Conservation (phyloP, 2,329 filamentous ascomycete species). For the Tolypocladium inflatum region DNA sequence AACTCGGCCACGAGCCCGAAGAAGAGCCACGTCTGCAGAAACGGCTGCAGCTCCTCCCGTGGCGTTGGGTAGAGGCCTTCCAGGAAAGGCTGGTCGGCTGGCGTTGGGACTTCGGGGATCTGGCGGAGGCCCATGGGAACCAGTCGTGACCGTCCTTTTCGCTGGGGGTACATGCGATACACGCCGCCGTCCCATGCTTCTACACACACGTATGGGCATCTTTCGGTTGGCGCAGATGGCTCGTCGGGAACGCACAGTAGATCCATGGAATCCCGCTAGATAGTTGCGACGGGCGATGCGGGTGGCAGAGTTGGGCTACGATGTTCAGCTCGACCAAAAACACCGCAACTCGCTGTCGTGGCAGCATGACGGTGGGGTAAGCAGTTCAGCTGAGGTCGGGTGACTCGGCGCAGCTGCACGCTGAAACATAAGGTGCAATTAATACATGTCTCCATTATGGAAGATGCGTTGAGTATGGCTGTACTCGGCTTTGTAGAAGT, state of each 20-base stretch:
- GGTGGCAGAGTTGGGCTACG: neutral
- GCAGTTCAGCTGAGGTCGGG: neutral
- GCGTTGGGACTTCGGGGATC: neutral
- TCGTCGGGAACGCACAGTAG: slow-evolving; percentile 9
- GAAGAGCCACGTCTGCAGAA: slow-evolving; percentile 23
- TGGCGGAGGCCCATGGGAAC: slow-evolving; percentile 4
- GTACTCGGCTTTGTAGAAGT: too few species aligned
- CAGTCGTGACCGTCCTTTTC: slow-evolving; percentile 6
- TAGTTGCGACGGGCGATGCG: neutral
- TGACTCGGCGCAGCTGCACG: too few species aligned
- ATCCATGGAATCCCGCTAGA: slow-evolving; percentile 7
- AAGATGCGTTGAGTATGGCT: too few species aligned
- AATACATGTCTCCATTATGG: too few species aligned
- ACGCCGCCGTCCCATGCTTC: slow-evolving; percentile 15
- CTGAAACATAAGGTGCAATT: too few species aligned
- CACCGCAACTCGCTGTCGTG: neutral
- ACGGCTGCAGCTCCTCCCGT: slow-evolving; percentile 11
- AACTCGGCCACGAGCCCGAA: slow-evolving; percentile 21
- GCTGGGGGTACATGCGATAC: slow-evolving; percentile 14
- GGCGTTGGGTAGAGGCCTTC: slow-evolving; percentile 11
- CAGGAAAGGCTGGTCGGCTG: slow-evolving; percentile 3
- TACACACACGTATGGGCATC: slow-evolving; percentile 12
- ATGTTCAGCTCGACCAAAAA: neutral
- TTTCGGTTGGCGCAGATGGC: slow-evolving; percentile 5
- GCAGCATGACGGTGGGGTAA: neutral